These are phyloP conservation scores for Eucalyptus albens DNA, from an alignment of 345 rosid genomes.

Conservation along the genomic window DNA sequence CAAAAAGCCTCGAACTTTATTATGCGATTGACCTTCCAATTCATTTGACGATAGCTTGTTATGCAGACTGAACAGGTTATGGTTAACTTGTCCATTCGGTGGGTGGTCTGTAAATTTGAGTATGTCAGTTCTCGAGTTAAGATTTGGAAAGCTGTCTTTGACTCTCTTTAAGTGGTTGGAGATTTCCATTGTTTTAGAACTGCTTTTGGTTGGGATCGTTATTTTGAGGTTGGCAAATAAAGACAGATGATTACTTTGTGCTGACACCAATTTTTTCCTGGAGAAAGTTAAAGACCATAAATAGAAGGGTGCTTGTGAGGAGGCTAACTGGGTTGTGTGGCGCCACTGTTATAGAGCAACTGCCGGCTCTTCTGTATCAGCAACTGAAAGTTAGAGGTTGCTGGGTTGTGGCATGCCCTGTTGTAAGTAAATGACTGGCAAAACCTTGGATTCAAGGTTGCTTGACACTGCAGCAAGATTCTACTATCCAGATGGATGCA, in stretches of 20 bases:
- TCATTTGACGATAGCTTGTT: neutral
- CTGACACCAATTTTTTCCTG: neutral
- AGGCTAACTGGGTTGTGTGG: neutral
- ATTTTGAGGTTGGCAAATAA: neutral
- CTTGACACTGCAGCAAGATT: neutral
- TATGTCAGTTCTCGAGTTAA: neutral
- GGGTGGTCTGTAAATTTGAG: neutral
- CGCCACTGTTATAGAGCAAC: neutral
- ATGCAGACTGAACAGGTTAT: neutral
- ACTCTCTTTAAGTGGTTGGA: neutral
- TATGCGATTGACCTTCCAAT: neutral
- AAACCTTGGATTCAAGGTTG: neutral
- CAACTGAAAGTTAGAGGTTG: neutral
- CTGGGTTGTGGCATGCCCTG: neutral
- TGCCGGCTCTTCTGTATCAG: neutral
- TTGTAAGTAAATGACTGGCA: neutral
- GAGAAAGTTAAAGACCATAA: neutral
- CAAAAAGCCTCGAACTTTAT: neutral
- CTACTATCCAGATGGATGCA: neutral
- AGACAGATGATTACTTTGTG: neutral
- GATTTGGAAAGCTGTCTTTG: neutral
- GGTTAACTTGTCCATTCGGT: neutral
- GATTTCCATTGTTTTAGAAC: neutral
- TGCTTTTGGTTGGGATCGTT: neutral
- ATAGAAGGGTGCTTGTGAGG: neutral